Conservation (phyloP, 805 yeast species). For the Candida nemodendra region DNA sequence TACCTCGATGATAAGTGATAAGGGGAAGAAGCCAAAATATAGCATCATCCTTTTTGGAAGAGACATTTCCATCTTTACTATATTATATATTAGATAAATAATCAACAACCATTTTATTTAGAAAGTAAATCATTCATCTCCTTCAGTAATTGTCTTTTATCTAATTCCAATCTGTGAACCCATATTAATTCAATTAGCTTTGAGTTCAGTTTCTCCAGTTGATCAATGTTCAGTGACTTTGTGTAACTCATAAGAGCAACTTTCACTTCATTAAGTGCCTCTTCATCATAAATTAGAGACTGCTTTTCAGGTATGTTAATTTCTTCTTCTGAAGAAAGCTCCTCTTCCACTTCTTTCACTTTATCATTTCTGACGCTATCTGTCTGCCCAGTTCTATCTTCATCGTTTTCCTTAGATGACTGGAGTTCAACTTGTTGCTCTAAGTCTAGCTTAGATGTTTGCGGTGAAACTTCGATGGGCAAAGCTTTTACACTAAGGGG, state of each 20-base stretch:
- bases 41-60: too few relatives aligned
- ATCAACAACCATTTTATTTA: not conserved
- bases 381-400: slow-evolving; percentile 3
- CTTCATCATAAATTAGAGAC: slow-evolving; percentile 34
- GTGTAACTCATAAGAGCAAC: slow-evolving; percentile 38
- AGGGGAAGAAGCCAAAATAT: too few relatives aligned
- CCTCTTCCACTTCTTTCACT: slow-evolving; percentile 2
- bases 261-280: slow-evolving; percentile 29
- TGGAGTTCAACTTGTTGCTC: slow-evolving; percentile 15
- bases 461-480: slow-evolving; percentile 17
- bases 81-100: too few relatives aligned
- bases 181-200: slow-evolving; percentile 70
- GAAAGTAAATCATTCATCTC: slow-evolving; percentile 29
- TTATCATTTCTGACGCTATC: slow-evolving; percentile 2
- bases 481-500: slow-evolving; percentile 7
- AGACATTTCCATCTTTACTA: too few relatives aligned
- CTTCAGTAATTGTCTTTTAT: slow-evolving; percentile 39
- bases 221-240: slow-evolving; percentile 45
- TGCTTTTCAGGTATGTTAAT: slow-evolving; percentile 25
- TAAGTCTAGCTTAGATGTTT: slow-evolving; percentile 11
- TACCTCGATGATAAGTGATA: too few relatives aligned
- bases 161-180: slow-evolving; percentile 54
- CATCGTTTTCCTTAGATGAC: slow-evolving; percentile 11
- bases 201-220: slow-evolving; percentile 64
- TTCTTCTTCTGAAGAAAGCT: slow-evolving; percentile 17